phyloP scores from a whole-genome alignment of 2,329 filamentous ascomycete genomes.

The Escovopsis sp. region DNA sequence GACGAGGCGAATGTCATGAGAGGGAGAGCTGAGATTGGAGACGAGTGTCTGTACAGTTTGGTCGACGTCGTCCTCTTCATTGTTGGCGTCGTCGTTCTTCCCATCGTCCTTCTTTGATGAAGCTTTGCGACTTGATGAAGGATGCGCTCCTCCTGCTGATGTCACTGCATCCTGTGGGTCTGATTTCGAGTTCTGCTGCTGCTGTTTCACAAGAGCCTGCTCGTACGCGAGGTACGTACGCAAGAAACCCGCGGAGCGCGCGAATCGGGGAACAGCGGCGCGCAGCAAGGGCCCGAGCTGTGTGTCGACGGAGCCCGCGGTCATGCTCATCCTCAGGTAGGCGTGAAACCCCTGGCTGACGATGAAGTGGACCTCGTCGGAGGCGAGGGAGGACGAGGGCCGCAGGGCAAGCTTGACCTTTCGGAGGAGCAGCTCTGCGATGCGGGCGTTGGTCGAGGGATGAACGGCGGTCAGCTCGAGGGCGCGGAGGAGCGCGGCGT shows the following conservation, averaged over 20 bases:
- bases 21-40: constrained; percentile 58
- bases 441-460: constrained; percentile 49
- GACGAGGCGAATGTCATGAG: constrained; percentile 55
- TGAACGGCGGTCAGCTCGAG: constrained; percentile 47
- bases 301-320: constrained; percentile 40
- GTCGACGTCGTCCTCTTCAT: constrained; percentile 33
- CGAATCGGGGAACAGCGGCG: constrained; percentile 50
- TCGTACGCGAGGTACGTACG: constrained; percentile 46
- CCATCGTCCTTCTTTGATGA: constrained; percentile 8
- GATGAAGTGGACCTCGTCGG: constrained; percentile 55
- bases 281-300: constrained; percentile 50
- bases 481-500: constrained; percentile 50
- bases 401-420: constrained; percentile 51
- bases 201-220: constrained; percentile 13
- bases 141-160: no score
- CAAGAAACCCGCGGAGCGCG: constrained; percentile 49
- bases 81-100: constrained; percentile 22
- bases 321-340: constrained; percentile 50
- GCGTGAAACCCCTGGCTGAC: constrained; percentile 60
- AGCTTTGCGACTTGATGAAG: no score
- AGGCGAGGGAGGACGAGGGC: constrained; percentile 41
- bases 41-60: constrained; percentile 50
- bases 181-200: no score
- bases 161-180: no score
- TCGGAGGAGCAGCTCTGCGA: constrained; percentile 48